Base-by-base conservation (phyloP, 1,284 basidiomycete genomes). In the Calocybe gambosa region DNA sequence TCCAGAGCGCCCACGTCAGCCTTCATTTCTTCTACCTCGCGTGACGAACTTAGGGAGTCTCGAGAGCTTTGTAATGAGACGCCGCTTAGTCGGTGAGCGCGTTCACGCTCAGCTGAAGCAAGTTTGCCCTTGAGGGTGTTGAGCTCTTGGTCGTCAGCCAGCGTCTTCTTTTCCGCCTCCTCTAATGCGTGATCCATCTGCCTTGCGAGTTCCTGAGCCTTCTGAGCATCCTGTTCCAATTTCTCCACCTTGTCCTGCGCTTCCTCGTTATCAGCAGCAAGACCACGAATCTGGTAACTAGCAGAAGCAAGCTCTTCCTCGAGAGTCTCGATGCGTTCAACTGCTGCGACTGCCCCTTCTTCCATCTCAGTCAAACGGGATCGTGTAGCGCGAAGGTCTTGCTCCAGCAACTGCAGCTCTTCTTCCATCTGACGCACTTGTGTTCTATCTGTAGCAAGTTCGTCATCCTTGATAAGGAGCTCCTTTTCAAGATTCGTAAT, bases 161-260 rank as follows among this genome's bases (percentile, higher is more conserved):
- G 60, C 71, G 82, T 85, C 64, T 80, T 80, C 58, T 70, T 67
- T 59, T 87, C 82, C 0, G 78, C 78, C 6, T 78, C 83, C 43
- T 83, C 77, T 42, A 90, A 62, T 0, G 86, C 88, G 4, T 82
- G 75, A 53, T 89, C 82, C 71, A 87, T 70, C 58, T 89, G 81
- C 34, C 70, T 63, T 13, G 70, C 75, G 3, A 80, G 67, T 52
- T 82, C 77, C 5, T 68, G 63, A 1, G 74, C 71, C 28, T 75
- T 69, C 31, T 77, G 69, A 0, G 65, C 65, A 21, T 80, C 78
- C 8, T 66, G 73, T 48, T 81, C 74, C 2, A 83, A 65, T 33
- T 71, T 65, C 41, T 78, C 70, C 35, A 75, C 59, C 40, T 71
- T 69, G 39, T 78, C 71, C 13, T 67, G 62, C 25, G 71, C 67